Base-by-base conservation (phyloP, 257 asterid species). In the Solanum clarkiae region DNA sequence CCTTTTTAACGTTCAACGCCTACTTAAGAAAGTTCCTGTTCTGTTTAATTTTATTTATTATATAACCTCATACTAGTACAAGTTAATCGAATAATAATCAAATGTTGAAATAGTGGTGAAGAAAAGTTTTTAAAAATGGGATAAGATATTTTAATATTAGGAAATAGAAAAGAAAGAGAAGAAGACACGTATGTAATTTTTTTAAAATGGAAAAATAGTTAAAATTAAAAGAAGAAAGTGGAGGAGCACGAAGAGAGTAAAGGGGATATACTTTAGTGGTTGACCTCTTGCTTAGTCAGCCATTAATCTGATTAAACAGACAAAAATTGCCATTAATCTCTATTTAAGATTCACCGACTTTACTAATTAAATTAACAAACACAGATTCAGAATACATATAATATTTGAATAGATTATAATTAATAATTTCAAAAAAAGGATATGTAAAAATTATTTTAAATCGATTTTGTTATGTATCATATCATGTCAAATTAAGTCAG, bases 251-350 rank as follows among this genome's bases (percentile, higher is more conserved):
- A 72, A 75, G 80, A n/a, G 24, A 74, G 40, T 45, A 68, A n/a
- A 70, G 81, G 44, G 66, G 10, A 42, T 36, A 80, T 69, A 85
- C 60, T 83, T 75, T 86, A 87, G 92, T 87, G 90, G 90, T 87
- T 89, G 92, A 89, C 90, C 89, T 84, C 68, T 81, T 84, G 90
- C 86, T 84, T 86, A 87, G 60, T 82, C 80, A 89, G 72, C 86
- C 86, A 87, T 79, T 82, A 87, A 84, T 87, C 86, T 86, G 86
- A 71, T 82, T 84, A 81, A 36, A 86, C 88, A 83, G 84, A 72
- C 80, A 53, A 84, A 86, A 51, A 62, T 81, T 45, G 80, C 24
- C 59, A 63, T 55, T 80, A 80, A 75, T 83, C 87, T 26, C 56
- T 53, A 24, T 63, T 51, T 85, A 40, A 63, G 62, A 82, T 72